Base-by-base conservation (phyloP, 306 rosid genomes). In the Fragaria iinumae region DNA sequence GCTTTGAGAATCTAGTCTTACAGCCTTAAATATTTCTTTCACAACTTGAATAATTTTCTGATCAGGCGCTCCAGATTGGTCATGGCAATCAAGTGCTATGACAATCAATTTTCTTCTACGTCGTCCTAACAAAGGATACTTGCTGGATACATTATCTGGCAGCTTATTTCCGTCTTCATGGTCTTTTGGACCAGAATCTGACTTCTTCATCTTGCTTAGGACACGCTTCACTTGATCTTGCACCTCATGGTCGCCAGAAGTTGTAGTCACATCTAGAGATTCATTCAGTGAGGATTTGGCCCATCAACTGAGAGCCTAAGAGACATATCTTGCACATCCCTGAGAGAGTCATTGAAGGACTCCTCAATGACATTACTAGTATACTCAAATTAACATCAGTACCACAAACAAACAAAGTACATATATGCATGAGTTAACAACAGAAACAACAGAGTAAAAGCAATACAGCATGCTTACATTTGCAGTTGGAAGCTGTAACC, bases 241-340 rank as follows among this genome's bases (percentile, higher is more conserved):
- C 80, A 87, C 76, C 77, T 87, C 89, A 8, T 78, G 83, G 44
- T 84, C 87, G 62, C 79, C 88, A 56, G 76, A 41, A 49, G 78
- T 83, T 13, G 78, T 71, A 53, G 83, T 60, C 50, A 80, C 55
- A 57, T 89, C 89, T 0, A 76, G 41, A 16, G 82, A 84, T 48
- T 60, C 83, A 72, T 80, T 84, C 44, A 87, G 49, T 1, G 87
- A 87, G 36, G 80, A 63, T 56, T 81, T 87, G 49, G 88, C 36
- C 90, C 91, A 69, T 89, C 93, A 47, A 89, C 87, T 23, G 93
- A 89, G 63, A 89, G 93, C 84, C 91, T 80, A n/a, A 87, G 86
- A 7, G 91, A 89, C 90, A 89, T 85, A 71, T 89, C 93, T 79
- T 89, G 90, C 23, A 89, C 91, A 14, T 89, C 93, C 73, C 78